Evolutionary conservation across 306 rosid species (phyloP).

Genomic region (Boehmeria nivea): DNA sequence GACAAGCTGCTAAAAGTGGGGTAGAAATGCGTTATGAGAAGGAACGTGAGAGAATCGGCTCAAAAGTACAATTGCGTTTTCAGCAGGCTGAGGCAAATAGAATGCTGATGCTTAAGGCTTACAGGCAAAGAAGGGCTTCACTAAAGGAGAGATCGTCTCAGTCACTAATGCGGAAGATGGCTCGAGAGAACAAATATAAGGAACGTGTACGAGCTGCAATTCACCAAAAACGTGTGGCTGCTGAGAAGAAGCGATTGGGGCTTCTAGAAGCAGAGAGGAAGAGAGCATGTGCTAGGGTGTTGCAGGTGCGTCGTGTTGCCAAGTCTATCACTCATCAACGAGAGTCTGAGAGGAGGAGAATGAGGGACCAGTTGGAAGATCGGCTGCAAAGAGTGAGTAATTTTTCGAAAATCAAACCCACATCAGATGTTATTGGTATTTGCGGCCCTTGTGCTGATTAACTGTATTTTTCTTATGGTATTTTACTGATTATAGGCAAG

Average conservation of each 20-base stretch:
- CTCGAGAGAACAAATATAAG: conserved; percentile 82
- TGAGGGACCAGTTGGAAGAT: conserved; percentile 75
- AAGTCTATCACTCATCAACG: conserved; percentile 78
- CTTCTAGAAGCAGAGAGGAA: conserved; percentile 83
- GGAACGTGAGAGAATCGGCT: conserved; percentile 64
- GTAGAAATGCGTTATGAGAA: conserved; percentile 65
- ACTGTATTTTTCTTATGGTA: conserved; percentile 4
- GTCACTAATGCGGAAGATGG: conserved; percentile 65
- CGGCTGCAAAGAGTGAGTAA: conserved; percentile 78
- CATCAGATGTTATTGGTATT: too few species aligned
- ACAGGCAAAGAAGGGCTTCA: conserved; percentile 75
- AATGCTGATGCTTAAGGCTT: conserved; percentile 75
- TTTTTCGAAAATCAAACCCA: background rate
- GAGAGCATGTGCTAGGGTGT: conserved; percentile 67
- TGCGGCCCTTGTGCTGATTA: too few species aligned
- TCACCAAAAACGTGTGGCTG: conserved; percentile 79
- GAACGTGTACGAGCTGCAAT: conserved; percentile 84
- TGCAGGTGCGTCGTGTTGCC: conserved; percentile 70
- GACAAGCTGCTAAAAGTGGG: conserved; percentile 82
- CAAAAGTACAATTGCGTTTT: conserved; percentile 76
- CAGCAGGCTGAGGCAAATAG: conserved; percentile 89
- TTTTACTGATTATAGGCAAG: conserved; percentile 53
- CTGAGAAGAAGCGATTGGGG: conserved; percentile 73
- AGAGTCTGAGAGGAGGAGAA: conserved; percentile 77
- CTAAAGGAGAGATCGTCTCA: conserved; percentile 83